Percentiles rank a stretch among this genome's conserved stretches.
Evolutionary conservation across 1,139 yeast genomes (phyloP).

Genomic region (Pichia inconspicua): DNA sequence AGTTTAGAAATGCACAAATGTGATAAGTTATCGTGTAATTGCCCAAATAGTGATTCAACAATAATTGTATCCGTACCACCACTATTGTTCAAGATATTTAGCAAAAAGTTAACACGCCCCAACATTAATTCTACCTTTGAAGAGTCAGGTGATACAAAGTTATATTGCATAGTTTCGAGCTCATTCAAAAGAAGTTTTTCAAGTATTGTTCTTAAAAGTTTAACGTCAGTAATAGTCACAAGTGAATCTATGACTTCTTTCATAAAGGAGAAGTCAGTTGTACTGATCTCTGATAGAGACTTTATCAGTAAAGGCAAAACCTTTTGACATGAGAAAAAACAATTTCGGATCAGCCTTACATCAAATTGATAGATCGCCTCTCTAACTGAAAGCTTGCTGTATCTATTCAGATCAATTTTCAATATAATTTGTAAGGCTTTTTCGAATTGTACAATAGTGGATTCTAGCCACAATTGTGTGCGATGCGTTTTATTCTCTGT

Average conservation of each 20-base stretch:
- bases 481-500: slow-evolving; percentile 33
- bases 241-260: slow-evolving; percentile 14
- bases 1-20: slow-evolving; percentile 4
- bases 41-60: neutral
- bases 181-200: slow-evolving; percentile 21
- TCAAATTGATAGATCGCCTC: slow-evolving; percentile 28
- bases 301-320: slow-evolving; percentile 28
- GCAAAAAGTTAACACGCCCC: slow-evolving; percentile 6
- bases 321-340: slow-evolving; percentile 29
- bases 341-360: slow-evolving; percentile 24
- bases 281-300: slow-evolving; percentile 18
- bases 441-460: slow-evolving; percentile 55
- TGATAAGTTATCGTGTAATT: slow-evolving; percentile 4
- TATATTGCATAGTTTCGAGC: slow-evolving; percentile 26
- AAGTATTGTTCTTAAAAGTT: slow-evolving; percentile 6
- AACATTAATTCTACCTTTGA: slow-evolving; percentile 6
- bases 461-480: slow-evolving; percentile 53
- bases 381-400: slow-evolving; percentile 30
- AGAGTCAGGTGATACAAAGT: slow-evolving; percentile 18
- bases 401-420: slow-evolving; percentile 15
- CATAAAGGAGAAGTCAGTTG: slow-evolving; percentile 12
- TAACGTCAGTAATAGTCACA: slow-evolving; percentile 7
- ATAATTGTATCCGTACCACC: slow-evolving; percentile 1
- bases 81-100: slow-evolving; percentile 2
- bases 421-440: slow-evolving; percentile 34